Conservation (phyloP, 192 early-diverging fungal species). For the Backusella tuberculispora region DNA sequence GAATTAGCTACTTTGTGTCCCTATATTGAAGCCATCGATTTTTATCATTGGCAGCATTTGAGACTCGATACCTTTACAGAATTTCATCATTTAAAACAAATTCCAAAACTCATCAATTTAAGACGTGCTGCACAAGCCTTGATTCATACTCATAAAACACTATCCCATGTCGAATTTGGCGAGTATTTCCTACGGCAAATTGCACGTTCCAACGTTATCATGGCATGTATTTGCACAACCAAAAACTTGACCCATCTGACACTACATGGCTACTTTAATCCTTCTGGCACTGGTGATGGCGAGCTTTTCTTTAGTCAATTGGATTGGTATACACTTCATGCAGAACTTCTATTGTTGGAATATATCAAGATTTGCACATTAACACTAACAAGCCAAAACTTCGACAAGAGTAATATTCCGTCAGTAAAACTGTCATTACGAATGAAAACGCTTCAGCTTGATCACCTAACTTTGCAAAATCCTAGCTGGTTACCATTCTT, state of each 20-base stretch:
- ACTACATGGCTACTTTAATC: not conserved
- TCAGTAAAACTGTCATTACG: not conserved
- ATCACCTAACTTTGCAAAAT: not conserved
- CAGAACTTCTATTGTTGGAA: not conserved
- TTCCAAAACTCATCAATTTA: not conserved
- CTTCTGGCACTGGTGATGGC: not conserved
- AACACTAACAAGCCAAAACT: not conserved
- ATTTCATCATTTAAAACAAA: not conserved
- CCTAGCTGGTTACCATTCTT: not conserved
- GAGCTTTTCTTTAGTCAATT: not conserved
- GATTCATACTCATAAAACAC: slow-evolving; percentile 5
- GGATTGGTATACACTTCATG: not conserved
- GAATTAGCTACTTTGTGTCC: not conserved
- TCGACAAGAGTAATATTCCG: not conserved
- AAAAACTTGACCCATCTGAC: not conserved
- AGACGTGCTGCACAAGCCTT: not conserved
- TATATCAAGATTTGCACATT: not conserved
- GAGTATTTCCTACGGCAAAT: not conserved
- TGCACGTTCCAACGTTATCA: not conserved
- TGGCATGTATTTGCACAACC: not conserved
- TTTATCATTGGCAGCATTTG: not conserved
- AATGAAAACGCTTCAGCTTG: not conserved
- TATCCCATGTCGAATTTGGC: not conserved
- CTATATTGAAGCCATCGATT: not conserved
- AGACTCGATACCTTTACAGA: not conserved